These are phyloP conservation scores for Pseudocercospora pini-densiflorae DNA, from an alignment of 2,329 filamentous ascomycete species.

Conservation along the genomic window DNA sequence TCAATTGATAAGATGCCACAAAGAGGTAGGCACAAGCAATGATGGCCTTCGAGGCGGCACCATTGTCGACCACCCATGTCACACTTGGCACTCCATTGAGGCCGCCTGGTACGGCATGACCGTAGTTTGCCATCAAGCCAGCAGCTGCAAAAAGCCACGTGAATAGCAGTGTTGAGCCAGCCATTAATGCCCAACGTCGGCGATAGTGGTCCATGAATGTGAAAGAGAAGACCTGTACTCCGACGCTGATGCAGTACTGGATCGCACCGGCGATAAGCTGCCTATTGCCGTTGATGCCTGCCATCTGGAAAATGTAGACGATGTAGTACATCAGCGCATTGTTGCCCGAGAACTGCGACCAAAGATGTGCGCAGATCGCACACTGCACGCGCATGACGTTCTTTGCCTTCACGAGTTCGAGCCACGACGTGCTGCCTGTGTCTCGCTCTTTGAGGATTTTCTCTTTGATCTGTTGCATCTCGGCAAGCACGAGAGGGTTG, in stretches of 20 bases:
- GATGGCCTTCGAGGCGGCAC: slow-evolving; percentile 13
- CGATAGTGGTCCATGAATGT: slow-evolving; percentile 20
- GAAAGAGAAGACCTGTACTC: slow-evolving; percentile 22
- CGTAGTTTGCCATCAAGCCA: slow-evolving; percentile 17
- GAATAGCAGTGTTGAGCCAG: slow-evolving; percentile 10
- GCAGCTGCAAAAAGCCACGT: slow-evolving; percentile 19
- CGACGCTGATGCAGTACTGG: slow-evolving; percentile 22
- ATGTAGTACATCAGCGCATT: slow-evolving; percentile 22
- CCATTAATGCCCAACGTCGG: slow-evolving; percentile 16
- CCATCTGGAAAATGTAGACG: slow-evolving; percentile 23
- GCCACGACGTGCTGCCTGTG: slow-evolving; percentile 18
- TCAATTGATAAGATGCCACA: slow-evolving; percentile 17
- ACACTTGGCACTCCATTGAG: slow-evolving; percentile 17
- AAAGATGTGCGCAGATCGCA: slow-evolving; percentile 18
- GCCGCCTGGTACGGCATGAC: slow-evolving; percentile 18
- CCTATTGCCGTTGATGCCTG: slow-evolving; percentile 16
- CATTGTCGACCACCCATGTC: slow-evolving; percentile 18
- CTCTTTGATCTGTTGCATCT: slow-evolving; percentile 21
- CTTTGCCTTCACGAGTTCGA: slow-evolving; percentile 14
- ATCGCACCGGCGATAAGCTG: slow-evolving; percentile 16
- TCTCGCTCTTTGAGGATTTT: slow-evolving; percentile 18
- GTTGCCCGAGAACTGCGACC: slow-evolving; percentile 20
- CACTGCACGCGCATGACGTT: slow-evolving; percentile 18
- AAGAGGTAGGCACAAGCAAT: slow-evolving; percentile 20
- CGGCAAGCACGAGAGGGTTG: slow-evolving; percentile 16